Evolutionary conservation across 768 basidiomycete genomes (phyloP).

Genomic region (Boletus rubroflammeus): DNA sequence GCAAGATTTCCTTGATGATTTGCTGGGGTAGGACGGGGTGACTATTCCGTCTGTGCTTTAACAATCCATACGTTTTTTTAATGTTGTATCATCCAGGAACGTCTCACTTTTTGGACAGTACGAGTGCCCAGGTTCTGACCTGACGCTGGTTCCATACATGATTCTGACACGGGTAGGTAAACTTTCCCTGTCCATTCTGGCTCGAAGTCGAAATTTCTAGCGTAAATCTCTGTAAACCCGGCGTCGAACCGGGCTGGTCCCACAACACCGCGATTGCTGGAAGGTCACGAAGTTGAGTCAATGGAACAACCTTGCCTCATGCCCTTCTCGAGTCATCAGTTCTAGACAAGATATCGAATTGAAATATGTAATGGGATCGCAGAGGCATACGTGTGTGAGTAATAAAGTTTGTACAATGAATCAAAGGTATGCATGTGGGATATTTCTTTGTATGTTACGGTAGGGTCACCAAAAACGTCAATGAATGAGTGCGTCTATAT

Average conservation of each 20-base stretch:
- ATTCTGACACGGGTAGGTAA: background rate
- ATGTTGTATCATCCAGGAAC: background rate
- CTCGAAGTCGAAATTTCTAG: background rate
- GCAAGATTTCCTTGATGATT: slow-evolving; percentile 71
- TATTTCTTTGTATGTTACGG: too few relatives aligned
- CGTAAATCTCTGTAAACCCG: too few relatives aligned
- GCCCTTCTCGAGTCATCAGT: background rate
- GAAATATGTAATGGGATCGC: slow-evolving; percentile 13
- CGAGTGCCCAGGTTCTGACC: background rate
- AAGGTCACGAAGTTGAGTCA: background rate
- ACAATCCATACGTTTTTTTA: background rate
- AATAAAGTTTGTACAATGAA: background rate
- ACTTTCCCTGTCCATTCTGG: background rate
- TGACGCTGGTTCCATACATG: background rate
- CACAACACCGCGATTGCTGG: too few relatives aligned
- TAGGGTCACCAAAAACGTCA: slow-evolving; percentile 7
- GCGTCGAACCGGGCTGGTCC: too few relatives aligned
- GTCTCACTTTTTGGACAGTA: background rate
- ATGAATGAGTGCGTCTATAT: too few relatives aligned
- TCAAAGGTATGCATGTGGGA: background rate
- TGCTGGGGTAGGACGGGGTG: slow-evolving; percentile 39
- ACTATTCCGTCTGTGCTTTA: background rate
- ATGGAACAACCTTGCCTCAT: background rate
- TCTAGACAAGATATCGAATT: background rate
- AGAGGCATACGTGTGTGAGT: background rate